Evolutionary conservation across 352 stramenopile species (phyloP).

Genomic region (Peronosclerospora sorghi): DNA sequence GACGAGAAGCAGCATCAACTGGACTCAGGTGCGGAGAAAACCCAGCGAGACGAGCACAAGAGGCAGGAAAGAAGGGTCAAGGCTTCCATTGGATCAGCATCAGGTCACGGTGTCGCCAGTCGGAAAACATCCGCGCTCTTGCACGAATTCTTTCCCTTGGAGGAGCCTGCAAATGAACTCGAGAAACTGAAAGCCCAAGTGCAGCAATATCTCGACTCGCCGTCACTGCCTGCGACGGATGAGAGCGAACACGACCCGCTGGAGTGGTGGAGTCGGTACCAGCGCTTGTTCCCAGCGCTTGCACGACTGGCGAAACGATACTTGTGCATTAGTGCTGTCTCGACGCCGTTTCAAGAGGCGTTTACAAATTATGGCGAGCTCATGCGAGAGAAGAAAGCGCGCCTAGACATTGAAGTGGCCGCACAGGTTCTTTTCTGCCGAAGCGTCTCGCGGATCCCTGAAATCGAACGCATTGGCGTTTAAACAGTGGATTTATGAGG

Average conservation of each 20-base stretch:
- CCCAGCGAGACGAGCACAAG: constrained; percentile 16
- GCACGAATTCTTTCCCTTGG: constrained; percentile 51
- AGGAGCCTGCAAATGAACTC: constrained; percentile 39
- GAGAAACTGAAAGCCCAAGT: constrained; percentile 56
- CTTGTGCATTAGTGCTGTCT: constrained; percentile 67
- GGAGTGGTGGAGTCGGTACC: constrained; percentile 73
- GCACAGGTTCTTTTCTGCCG: constrained; percentile 72
- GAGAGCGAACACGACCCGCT: constrained; percentile 68
- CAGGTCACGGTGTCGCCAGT: constrained; percentile 3
- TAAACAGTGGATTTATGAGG: constrained; percentile 13
- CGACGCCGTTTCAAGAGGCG: constrained; percentile 60
- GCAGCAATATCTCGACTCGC: constrained; percentile 63
- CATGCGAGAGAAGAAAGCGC: constrained; percentile 68
- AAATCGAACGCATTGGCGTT: constrained; percentile 79
- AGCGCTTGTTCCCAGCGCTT: constrained; percentile 52
- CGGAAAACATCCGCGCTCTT: constrained; percentile 27
- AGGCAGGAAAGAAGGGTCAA: constrained; percentile 16
- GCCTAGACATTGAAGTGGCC: constrained; percentile 67
- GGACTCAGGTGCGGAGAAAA: background rate
- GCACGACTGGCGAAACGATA: constrained; percentile 65
- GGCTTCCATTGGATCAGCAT: background rate
- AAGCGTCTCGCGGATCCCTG: constrained; percentile 62
- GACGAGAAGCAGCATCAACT: constrained; percentile 9
- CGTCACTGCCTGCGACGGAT: constrained; percentile 48
- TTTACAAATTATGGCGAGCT: constrained; percentile 72